phyloP scores from a whole-genome alignment of 2,329 filamentous ascomycete species.

The Paraconiothyrium sp. region DNA sequence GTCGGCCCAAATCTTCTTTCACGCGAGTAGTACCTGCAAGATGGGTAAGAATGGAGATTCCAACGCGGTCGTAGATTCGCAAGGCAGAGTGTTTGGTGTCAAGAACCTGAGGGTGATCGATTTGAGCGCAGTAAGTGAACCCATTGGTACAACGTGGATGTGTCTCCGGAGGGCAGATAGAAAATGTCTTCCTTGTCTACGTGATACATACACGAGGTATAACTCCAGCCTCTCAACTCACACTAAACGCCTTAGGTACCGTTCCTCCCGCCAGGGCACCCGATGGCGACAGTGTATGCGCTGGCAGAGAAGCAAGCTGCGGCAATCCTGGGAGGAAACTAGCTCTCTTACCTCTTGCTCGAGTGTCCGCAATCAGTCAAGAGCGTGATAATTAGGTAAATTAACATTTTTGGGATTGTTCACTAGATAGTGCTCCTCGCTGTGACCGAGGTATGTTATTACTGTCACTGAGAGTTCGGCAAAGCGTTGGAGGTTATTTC shows the following conservation, averaged over 20 bases:
- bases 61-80: conserved; percentile 47
- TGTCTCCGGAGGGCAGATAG: too few species aligned
- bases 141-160: too few species aligned
- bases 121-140: conserved; percentile 23
- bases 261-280: conserved; percentile 48
- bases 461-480: too few species aligned
- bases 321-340: neutral
- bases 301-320: conserved; percentile 39
- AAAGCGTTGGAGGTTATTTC: too few species aligned
- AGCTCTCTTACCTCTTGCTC: neutral
- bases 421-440: too few species aligned
- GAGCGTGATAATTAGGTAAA: too few species aligned
- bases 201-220: too few species aligned
- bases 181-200: too few species aligned
- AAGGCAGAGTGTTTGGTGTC: conserved; percentile 45
- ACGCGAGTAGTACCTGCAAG: conserved; percentile 20
- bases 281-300: conserved; percentile 38
- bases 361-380: neutral
- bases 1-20: conserved; percentile 13
- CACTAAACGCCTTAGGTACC: conserved; percentile 27
- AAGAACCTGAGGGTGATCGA: conserved; percentile 45
- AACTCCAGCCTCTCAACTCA: too few species aligned
- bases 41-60: conserved; percentile 41
- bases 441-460: too few species aligned
- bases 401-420: too few species aligned